These are phyloP conservation scores for Myxozyma neotropica DNA, from an alignment of 805 yeast genomes.

Conservation along the genomic window DNA sequence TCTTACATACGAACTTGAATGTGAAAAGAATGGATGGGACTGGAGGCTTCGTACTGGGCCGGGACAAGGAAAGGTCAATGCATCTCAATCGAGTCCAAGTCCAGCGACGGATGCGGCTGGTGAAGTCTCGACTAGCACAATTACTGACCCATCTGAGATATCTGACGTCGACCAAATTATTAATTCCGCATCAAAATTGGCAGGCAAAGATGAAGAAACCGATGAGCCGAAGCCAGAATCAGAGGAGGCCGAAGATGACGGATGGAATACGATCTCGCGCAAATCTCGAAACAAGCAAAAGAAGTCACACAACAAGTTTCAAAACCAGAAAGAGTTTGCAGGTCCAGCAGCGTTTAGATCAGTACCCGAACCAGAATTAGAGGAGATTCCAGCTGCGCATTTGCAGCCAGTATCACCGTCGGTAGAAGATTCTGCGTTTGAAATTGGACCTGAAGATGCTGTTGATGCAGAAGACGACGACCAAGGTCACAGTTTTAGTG, in stretches of 20 bases:
- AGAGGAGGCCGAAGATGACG: constrained; percentile 8
- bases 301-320: neutral
- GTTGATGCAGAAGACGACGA: constrained; percentile 11
- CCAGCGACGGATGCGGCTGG: neutral
- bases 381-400: neutral
- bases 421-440: constrained; percentile 21
- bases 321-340: neutral
- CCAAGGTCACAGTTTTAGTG: constrained; percentile 43
- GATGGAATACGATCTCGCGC: constrained; percentile 27
- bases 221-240: neutral
- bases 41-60: constrained; percentile 73
- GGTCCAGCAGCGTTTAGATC: constrained; percentile 1
- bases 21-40: constrained; percentile 67
- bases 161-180: neutral
- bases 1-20: constrained; percentile 82
- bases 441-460: constrained; percentile 8
- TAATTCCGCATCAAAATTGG: neutral
- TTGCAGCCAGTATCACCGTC: constrained; percentile 1
- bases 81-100: neutral
- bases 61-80: constrained; percentile 45
- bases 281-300: constrained; percentile 2
- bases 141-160: neutral
- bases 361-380: constrained; percentile 4
- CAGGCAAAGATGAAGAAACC: neutral
- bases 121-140: neutral